These are phyloP conservation scores for Fragaria iinumae DNA, from an alignment of 306 rosid species.

Conservation along the genomic window DNA sequence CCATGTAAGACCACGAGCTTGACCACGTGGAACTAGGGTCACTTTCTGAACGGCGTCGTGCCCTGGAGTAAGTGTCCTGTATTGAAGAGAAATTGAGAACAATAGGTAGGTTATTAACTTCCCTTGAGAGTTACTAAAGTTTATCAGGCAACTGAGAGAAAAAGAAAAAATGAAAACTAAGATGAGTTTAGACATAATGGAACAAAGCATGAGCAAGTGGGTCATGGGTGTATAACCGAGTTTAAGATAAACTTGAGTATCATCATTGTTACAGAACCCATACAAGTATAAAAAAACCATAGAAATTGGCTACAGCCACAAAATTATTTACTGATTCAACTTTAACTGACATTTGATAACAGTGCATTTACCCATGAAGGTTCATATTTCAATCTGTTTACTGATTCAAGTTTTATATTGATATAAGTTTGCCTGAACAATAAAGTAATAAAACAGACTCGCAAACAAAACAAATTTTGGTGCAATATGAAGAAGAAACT, in stretches of 20 bases:
- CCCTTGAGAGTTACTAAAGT: neutral
- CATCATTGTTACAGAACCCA: neutral
- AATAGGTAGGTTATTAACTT: neutral
- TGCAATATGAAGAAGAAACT: neutral
- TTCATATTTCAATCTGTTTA: neutral
- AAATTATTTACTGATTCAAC: neutral
- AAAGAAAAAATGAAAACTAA: neutral
- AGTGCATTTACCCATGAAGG: neutral
- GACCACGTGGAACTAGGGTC: conserved; percentile 92
- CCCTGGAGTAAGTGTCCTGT: conserved; percentile 96
- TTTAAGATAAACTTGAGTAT: neutral
- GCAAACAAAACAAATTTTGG: neutral
- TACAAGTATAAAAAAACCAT: neutral
- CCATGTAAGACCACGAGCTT: conserved; percentile 99
- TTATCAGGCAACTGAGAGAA: neutral
- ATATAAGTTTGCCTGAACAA: neutral
- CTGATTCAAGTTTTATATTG: too few relatives aligned
- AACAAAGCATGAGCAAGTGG: neutral
- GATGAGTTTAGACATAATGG: neutral
- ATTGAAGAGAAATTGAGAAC: conserved; percentile 25
- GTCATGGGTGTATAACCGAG: neutral
- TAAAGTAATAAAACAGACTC: neutral
- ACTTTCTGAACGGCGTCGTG: conserved; percentile 95
- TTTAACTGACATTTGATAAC: neutral
- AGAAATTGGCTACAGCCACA: conserved; percentile 2